phyloP scores from a whole-genome alignment of 768 basidiomycete genomes.

The Hebeloma cylindrosporum region DNA sequence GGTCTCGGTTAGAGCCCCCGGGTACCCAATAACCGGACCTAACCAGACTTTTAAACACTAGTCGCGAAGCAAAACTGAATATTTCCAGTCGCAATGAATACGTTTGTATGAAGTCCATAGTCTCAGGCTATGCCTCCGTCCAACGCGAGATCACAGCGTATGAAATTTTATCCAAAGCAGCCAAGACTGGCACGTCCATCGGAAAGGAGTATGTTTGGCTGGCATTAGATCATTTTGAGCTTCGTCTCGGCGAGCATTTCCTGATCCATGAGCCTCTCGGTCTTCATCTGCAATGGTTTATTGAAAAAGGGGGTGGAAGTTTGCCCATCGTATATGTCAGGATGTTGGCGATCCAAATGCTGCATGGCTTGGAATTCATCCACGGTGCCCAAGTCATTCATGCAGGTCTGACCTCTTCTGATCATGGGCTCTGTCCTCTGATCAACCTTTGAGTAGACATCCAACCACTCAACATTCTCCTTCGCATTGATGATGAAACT shows the following conservation, averaged over 20 bases:
- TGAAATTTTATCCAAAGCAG: constrained; percentile 4
- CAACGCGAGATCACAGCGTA: constrained; percentile 6
- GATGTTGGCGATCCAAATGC: constrained; percentile 4
- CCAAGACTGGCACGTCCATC: constrained; percentile 1
- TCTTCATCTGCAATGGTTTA: constrained; percentile 7
- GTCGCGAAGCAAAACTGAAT: no score
- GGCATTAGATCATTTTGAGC: constrained; percentile 13
- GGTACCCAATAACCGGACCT: no score
- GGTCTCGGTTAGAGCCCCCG: no score
- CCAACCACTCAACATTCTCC: constrained; percentile 17
- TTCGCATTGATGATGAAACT: constrained; percentile 12
- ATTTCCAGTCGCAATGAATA: neutral
- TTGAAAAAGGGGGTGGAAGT: neutral
- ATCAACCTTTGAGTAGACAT: constrained; percentile 14
- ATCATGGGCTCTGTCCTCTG: neutral
- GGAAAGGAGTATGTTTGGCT: constrained; percentile 10
- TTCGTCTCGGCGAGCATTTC: constrained; percentile 9
- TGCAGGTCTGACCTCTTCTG: constrained; percentile 9
- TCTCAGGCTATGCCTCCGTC: constrained; percentile 10
- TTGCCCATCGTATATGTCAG: constrained; percentile 5
- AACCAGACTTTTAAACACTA: no score
- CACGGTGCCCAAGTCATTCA: constrained; percentile 18
- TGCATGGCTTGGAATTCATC: constrained; percentile 18
- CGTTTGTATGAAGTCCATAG: constrained; percentile 8
- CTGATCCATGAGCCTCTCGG: constrained; percentile 16